A percentile compares a stretch with the other conserved stretches of the same genome.
Evolutionary conservation across 208 protist genomes (phyloP).

Genomic region (Trichomonas tenax): DNA sequence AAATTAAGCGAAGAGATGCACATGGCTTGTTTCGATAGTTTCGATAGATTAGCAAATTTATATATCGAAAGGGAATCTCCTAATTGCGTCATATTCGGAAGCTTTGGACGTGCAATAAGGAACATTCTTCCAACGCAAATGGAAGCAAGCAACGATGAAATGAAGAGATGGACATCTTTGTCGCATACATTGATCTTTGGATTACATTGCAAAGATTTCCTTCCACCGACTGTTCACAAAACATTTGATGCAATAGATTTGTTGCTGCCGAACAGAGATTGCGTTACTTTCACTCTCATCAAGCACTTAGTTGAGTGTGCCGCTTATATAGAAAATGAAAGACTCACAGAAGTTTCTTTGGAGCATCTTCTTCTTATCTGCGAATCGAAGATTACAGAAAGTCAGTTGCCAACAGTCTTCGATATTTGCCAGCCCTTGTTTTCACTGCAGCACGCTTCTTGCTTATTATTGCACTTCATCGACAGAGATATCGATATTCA

Average conservation of each 20-base stretch:
- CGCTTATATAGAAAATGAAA: not conserved
- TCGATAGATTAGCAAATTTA: not conserved
- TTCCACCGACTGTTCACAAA: conserved; percentile 2
- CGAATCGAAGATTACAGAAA: not conserved
- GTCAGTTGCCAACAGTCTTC: not conserved
- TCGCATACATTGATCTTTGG: not conserved
- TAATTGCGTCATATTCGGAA: not conserved
- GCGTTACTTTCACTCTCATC: not conserved
- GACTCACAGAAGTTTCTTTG: not conserved
- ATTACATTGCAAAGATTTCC: not conserved
- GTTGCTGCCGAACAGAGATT: not conserved
- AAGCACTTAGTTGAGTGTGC: not conserved
- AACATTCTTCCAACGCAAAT: not conserved
- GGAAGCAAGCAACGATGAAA: not conserved
- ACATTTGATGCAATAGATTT: not conserved
- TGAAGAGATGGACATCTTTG: not conserved
- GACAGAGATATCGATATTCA: not conserved
- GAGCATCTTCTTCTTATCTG: not conserved
- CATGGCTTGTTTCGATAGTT: not conserved
- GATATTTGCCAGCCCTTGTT: not conserved
- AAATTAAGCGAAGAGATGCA: not conserved
- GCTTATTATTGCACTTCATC: not conserved
- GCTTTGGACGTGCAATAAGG: not conserved
- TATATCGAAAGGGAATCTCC: not conserved
- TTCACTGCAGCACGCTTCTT: not conserved